A percentile compares a stretch with the other conserved stretches of the same genome.
These are phyloP conservation scores for Phytophthora brassicae DNA, from an alignment of 352 stramenopile genomes.

Conservation along the genomic window DNA sequence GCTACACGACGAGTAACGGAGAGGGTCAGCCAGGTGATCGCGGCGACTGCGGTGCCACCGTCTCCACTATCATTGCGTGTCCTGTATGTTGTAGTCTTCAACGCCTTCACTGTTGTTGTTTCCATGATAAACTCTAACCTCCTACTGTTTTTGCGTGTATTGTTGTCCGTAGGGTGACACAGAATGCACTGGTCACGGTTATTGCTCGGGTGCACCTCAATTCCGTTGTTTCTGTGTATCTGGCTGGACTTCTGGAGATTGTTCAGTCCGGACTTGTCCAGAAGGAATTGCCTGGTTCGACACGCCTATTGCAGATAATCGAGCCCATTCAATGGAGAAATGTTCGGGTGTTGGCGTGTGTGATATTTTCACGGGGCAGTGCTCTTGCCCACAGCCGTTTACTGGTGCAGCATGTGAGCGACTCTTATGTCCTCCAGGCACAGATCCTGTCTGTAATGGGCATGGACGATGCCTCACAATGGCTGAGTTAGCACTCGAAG, in stretches of 20 bases:
- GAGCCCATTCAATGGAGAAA: slow-evolving; percentile 46
- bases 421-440: slow-evolving; percentile 63
- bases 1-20: slow-evolving; percentile 77
- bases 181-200: slow-evolving; percentile 72
- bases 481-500: slow-evolving; percentile 55
- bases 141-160: background rate
- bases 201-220: slow-evolving; percentile 65
- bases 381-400: slow-evolving; percentile 60
- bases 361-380: slow-evolving; percentile 61
- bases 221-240: slow-evolving; percentile 70
- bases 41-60: slow-evolving; percentile 67
- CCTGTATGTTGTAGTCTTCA: slow-evolving; percentile 29
- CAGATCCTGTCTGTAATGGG: slow-evolving; percentile 53
- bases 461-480: slow-evolving; percentile 74
- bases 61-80: slow-evolving; percentile 52
- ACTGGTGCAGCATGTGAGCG: slow-evolving; percentile 70
- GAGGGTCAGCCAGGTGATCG: slow-evolving; percentile 51
- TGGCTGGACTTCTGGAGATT: slow-evolving; percentile 68
- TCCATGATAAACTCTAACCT: background rate
- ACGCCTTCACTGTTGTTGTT: background rate
- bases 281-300: slow-evolving; percentile 73
- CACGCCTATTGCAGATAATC: slow-evolving; percentile 50
- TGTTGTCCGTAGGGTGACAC: slow-evolving; percentile 48
- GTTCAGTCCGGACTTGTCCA: slow-evolving; percentile 68
- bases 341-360: slow-evolving; percentile 78